A percentile compares a stretch with the other conserved stretches of the same genome.
These are phyloP conservation scores for Apophysomyces trapeziformis DNA, from an alignment of 371 early-diverging fungal species.

Conservation along the genomic window DNA sequence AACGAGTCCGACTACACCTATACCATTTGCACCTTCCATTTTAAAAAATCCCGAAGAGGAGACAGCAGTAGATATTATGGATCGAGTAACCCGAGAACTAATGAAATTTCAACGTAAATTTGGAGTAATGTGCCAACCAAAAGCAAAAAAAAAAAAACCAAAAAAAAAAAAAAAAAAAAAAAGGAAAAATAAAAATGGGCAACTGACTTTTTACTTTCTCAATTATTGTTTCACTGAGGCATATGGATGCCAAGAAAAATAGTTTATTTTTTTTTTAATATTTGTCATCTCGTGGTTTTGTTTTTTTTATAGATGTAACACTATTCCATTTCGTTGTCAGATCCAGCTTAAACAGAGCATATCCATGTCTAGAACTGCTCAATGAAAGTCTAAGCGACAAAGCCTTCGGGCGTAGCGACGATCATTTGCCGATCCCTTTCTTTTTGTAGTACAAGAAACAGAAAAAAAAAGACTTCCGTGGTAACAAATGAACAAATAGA, in stretches of 20 bases:
- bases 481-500: too few species aligned
- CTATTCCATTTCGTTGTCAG: conserved; percentile 2
- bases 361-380: not conserved
- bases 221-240: too few species aligned
- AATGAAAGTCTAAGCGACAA: too few species aligned
- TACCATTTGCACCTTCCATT: conserved; percentile 12
- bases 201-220: not conserved
- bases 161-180: not conserved
- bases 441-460: not conserved
- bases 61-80: conserved; percentile 44
- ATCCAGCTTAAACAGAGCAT: not conserved
- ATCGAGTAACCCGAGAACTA: conserved; percentile 44
- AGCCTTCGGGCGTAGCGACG: not conserved
- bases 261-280: not conserved
- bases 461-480: not conserved
- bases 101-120: conserved; percentile 49
- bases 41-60: conserved; percentile 19
- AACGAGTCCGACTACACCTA: conserved; percentile 26
- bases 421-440: not conserved
- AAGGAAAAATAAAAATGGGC: not conserved
- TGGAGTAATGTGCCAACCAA: conserved; percentile 17
- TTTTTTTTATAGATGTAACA: not conserved
- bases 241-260: conserved; percentile 4
- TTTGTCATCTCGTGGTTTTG: not conserved
- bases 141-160: not conserved